phyloP scores from a whole-genome alignment of 345 rosid genomes.

The Odontarrhena argentea region DNA sequence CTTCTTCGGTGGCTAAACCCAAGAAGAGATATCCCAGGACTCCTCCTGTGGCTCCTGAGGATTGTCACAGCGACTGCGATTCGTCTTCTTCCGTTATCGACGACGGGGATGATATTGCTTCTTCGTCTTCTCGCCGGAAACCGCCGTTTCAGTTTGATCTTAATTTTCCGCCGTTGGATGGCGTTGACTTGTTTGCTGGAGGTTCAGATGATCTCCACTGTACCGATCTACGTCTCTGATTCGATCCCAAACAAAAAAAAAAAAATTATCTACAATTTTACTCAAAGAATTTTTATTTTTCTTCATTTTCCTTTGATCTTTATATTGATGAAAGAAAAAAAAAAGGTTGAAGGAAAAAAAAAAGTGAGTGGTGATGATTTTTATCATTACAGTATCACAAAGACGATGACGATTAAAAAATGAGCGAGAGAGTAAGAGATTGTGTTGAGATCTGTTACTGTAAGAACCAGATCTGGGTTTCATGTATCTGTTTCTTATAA shows the following conservation, averaged over 20 bases:
- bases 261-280: conserved; percentile 20
- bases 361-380: conserved; percentile 25
- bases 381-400: conserved; percentile 14
- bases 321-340: conserved; percentile 37
- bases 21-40: conserved; percentile 56
- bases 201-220: conserved; percentile 67
- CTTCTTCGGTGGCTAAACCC: conserved; percentile 37
- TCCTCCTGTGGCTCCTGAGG: conserved; percentile 74
- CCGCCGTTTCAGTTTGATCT: conserved; percentile 76
- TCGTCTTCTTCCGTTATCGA: conserved; percentile 90
- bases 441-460: conserved; percentile 41
- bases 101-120: conserved; percentile 52
- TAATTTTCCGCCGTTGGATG: conserved; percentile 83
- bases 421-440: conserved; percentile 9
- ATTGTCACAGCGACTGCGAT: conserved; percentile 91
- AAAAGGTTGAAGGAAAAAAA: not conserved
- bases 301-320: conserved; percentile 33
- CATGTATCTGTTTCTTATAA: conserved; percentile 36
- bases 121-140: conserved; percentile 52
- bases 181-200: conserved; percentile 47
- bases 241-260: not conserved
- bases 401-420: conserved; percentile 33
- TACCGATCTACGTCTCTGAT: conserved; percentile 80
- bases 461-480: conserved; percentile 41
- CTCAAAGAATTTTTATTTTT: conserved; percentile 27